Conservation (phyloP, 2,329 filamentous ascomycete genomes). For the Botrytis porri region DNA sequence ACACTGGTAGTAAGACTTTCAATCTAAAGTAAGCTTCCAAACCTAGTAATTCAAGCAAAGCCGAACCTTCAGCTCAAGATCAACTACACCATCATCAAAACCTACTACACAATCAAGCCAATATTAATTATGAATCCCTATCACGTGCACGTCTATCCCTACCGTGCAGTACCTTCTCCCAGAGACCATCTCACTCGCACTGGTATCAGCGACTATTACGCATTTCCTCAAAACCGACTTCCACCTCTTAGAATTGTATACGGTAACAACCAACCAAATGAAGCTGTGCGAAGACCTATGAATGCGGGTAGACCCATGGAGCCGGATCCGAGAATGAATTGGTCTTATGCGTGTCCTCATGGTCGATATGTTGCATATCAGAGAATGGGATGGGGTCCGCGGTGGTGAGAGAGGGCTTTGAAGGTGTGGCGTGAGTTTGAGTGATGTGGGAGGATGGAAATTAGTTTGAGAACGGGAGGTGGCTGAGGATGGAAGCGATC, state of each 20-base stretch:
- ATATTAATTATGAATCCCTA: neutral
- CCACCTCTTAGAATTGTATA: neutral
- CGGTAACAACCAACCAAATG: neutral
- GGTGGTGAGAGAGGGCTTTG: neutral
- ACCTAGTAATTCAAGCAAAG: neutral
- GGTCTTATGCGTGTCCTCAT: neutral
- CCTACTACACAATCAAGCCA: neutral
- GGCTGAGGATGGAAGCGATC: neutral
- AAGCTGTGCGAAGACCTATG: neutral
- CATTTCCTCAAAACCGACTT: neutral
- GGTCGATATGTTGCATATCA: neutral
- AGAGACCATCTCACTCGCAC: neutral
- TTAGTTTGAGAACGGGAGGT: too few species aligned
- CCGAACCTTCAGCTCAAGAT: rapidly evolving
- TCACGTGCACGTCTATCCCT: neutral
- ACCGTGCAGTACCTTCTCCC: neutral
- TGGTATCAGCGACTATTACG: neutral
- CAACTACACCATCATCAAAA: neutral
- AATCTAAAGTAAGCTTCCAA: neutral
- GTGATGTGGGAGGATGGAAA: neutral
- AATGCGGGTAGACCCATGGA: neutral
- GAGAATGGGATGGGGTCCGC: neutral
- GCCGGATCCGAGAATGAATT: neutral
- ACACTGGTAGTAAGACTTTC: neutral
- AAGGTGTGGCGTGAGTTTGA: neutral